A percentile compares a stretch with the other conserved stretches of the same genome.
These are phyloP conservation scores for Colletotrichum chrysophilum DNA, from an alignment of 2,329 filamentous ascomycete species.

Conservation along the genomic window DNA sequence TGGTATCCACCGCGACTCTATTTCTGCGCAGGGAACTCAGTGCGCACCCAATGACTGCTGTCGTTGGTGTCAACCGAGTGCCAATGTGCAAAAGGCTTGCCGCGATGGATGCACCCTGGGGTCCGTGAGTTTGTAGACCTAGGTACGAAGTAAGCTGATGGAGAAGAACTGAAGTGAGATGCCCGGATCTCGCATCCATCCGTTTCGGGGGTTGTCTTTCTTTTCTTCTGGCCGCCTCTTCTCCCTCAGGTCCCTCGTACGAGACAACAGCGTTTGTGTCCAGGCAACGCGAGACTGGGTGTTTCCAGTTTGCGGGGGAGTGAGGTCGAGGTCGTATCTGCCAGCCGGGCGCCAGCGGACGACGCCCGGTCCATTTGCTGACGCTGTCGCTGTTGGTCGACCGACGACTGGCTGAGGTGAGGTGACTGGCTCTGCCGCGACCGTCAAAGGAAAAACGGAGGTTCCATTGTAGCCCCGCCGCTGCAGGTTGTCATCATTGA, in stretches of 20 bases:
- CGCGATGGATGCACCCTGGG: background rate
- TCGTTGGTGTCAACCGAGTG: background rate
- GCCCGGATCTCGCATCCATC: background rate
- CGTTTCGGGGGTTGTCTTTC: background rate
- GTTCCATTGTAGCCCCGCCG: constrained; percentile 4
- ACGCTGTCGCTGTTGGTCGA: background rate
- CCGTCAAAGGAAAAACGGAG: constrained; percentile 13
- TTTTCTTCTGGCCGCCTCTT: background rate
- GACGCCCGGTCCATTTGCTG: background rate
- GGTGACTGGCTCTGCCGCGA: background rate
- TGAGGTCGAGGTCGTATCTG: background rate
- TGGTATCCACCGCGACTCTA: constrained; percentile 15
- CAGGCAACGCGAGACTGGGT: background rate
- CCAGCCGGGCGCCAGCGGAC: background rate
- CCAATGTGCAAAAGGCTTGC: background rate
- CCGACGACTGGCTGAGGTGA: background rate
- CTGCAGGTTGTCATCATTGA: constrained; percentile 19
- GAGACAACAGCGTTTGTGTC: background rate
- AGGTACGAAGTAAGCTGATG: background rate
- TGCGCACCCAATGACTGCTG: background rate
- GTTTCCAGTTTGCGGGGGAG: background rate
- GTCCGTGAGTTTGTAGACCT: background rate
- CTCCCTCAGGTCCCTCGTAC: background rate
- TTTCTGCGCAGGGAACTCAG: background rate
- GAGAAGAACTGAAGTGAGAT: background rate